Percentiles rank a stretch among this genome's conserved stretches.
Conservation (phyloP, 2,329 filamentous ascomycete species). For the Chaetomium sp. region DNA sequence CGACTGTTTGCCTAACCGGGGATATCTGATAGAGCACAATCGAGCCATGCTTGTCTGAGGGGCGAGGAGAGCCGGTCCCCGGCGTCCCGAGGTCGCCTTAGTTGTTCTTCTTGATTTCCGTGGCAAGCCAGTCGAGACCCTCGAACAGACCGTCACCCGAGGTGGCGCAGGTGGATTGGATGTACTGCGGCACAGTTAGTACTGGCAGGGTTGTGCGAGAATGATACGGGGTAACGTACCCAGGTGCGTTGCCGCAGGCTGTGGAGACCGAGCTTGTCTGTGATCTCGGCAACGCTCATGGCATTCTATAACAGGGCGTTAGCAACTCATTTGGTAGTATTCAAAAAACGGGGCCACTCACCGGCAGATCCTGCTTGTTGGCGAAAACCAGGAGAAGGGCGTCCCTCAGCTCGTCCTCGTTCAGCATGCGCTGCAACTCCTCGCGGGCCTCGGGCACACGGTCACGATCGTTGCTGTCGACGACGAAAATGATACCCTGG, state of each 20-base stretch:
- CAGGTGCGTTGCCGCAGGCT: slow-evolving; percentile 97
- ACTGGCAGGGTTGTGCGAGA: not conserved
- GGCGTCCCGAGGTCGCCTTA: slow-evolving; percentile 48
- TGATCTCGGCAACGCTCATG: slow-evolving; percentile 99
- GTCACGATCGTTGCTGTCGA: slow-evolving; percentile 98
- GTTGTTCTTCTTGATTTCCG: slow-evolving; percentile 74
- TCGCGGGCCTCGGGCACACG: slow-evolving; percentile 96
- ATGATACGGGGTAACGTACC: slow-evolving; percentile 64
- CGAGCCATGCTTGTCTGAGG: slow-evolving; percentile 49
- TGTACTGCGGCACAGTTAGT: slow-evolving; percentile 65
- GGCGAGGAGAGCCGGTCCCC: slow-evolving; percentile 42
- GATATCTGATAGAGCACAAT: slow-evolving; percentile 61
- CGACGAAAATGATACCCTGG: slow-evolving; percentile 99
- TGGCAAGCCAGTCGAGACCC: slow-evolving; percentile 92
- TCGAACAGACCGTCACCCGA: slow-evolving; percentile 99
- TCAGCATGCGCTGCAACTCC: slow-evolving; percentile 97
- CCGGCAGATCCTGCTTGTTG: slow-evolving; percentile 99
- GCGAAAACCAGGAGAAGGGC: slow-evolving; percentile 96
- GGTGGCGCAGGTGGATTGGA: slow-evolving; percentile 99
- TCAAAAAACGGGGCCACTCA: slow-evolving; percentile 51
- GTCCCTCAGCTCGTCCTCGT: slow-evolving; percentile 98
- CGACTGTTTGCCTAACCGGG: slow-evolving; percentile 57
- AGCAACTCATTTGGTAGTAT: slow-evolving; percentile 30
- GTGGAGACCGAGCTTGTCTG: slow-evolving; percentile 99
- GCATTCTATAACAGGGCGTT: slow-evolving; percentile 68